Evolutionary conservation across 106 monocot genomes (phyloP).

Genomic region (Platanthera zijinensis): DNA sequence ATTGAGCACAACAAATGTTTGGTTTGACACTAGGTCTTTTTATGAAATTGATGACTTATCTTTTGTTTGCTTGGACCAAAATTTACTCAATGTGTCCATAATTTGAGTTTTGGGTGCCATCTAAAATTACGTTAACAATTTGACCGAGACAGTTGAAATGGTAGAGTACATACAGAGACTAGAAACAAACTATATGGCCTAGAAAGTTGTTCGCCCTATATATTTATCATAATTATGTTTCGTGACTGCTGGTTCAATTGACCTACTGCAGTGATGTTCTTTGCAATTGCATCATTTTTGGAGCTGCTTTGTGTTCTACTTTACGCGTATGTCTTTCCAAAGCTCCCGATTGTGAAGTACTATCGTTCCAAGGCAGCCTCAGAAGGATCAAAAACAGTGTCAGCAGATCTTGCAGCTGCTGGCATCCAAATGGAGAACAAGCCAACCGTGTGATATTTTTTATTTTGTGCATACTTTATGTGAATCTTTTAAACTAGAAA

Average conservation of each 20-base stretch:
- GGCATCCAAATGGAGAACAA: slow-evolving; percentile 20
- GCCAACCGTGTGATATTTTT: slow-evolving; percentile 2
- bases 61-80: no score
- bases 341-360: slow-evolving; percentile 31
- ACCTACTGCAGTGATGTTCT: slow-evolving; percentile 19
- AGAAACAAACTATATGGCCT: no score
- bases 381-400: slow-evolving; percentile 28
- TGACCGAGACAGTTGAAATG: no score
- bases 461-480: neutral
- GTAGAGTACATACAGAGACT: no score
- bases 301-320: slow-evolving; percentile 41
- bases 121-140: no score
- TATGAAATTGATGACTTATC: no score
- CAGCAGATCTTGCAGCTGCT: slow-evolving; percentile 45
- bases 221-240: neutral
- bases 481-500: slow-evolving; percentile 4
- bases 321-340: slow-evolving; percentile 42
- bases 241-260: neutral
- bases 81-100: no score
- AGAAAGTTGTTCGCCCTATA: neutral
- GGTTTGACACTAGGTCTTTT: no score
- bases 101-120: no score
- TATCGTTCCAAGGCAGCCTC: slow-evolving; percentile 22
- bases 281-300: slow-evolving; percentile 23
- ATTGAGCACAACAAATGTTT: no score